These are phyloP conservation scores for Psilocybe cyanescens DNA, from an alignment of 768 basidiomycete species.

Conservation along the genomic window DNA sequence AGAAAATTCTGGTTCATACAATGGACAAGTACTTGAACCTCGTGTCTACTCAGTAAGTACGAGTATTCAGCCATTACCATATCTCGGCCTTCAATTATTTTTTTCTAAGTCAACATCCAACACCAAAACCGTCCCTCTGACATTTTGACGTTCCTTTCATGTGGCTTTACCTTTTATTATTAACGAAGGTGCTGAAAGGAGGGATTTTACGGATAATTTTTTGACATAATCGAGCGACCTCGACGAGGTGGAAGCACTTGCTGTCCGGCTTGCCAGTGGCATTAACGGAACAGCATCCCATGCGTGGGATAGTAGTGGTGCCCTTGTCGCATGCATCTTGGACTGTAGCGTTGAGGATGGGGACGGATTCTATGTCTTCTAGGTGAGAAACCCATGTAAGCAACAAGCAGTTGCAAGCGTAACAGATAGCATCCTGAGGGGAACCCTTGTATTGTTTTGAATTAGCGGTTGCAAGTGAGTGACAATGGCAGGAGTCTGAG, in stretches of 20 bases:
- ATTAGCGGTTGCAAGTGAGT: too few relatives aligned
- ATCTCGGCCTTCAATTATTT: too few relatives aligned
- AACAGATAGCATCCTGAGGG: neutral
- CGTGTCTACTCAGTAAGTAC: too few relatives aligned
- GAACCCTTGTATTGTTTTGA: too few relatives aligned
- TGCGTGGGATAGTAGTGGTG: too few relatives aligned
- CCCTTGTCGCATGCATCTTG: neutral
- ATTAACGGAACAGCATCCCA: neutral
- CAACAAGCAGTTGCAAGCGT: neutral
- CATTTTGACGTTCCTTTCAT: too few relatives aligned
- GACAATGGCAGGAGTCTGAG: neutral
- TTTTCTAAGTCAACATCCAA: too few relatives aligned
- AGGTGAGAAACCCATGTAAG: neutral
- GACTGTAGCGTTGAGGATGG: neutral
- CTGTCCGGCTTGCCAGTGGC: neutral
- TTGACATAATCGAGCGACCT: neutral
- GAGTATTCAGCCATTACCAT: too few relatives aligned
- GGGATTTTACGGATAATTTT: neutral
- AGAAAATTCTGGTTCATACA: too few relatives aligned
- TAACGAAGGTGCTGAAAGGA: neutral
- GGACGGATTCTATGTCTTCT: neutral
- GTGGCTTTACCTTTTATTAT: neutral
- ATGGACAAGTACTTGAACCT: too few relatives aligned
- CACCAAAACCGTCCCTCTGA: too few relatives aligned
- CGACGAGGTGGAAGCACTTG: neutral